Conservation (phyloP, 2,329 filamentous ascomycete species). For the Colletotrichum sp. region DNA sequence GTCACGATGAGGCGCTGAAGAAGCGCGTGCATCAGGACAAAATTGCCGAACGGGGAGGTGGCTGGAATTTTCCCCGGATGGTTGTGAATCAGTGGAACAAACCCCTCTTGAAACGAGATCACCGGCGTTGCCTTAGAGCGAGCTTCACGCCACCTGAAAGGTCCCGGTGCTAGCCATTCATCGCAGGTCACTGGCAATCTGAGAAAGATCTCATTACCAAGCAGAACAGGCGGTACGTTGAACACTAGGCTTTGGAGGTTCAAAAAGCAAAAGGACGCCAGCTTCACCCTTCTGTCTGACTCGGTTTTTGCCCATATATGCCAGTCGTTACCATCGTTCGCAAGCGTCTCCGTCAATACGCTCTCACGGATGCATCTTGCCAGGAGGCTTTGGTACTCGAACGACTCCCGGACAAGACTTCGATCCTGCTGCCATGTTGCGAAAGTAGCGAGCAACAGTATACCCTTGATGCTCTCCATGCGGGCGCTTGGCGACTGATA, state of each 20-base stretch:
- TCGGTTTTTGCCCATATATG: background rate
- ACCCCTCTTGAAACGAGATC: background rate
- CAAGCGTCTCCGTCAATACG: background rate
- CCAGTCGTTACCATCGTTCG: background rate
- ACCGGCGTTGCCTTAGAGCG: background rate
- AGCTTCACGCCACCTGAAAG: background rate
- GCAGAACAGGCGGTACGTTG: background rate
- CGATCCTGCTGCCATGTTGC: background rate
- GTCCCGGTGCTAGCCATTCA: background rate
- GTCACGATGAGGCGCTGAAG: background rate
- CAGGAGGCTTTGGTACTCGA: background rate
- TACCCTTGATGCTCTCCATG: background rate
- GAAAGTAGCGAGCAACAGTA: background rate
- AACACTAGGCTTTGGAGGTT: conserved; percentile 4
- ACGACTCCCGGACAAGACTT: background rate
- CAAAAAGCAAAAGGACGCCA: background rate
- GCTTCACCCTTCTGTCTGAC: background rate
- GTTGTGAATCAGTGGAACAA: background rate
- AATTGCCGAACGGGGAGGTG: background rate
- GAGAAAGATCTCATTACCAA: background rate
- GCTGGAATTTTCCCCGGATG: background rate
- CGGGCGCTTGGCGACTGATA: background rate
- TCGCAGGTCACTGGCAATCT: background rate
- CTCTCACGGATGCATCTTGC: background rate
- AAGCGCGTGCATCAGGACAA: background rate